Base-by-base conservation (phyloP, 176 grass and related monocot genomes). In the Ananas comosus region DNA sequence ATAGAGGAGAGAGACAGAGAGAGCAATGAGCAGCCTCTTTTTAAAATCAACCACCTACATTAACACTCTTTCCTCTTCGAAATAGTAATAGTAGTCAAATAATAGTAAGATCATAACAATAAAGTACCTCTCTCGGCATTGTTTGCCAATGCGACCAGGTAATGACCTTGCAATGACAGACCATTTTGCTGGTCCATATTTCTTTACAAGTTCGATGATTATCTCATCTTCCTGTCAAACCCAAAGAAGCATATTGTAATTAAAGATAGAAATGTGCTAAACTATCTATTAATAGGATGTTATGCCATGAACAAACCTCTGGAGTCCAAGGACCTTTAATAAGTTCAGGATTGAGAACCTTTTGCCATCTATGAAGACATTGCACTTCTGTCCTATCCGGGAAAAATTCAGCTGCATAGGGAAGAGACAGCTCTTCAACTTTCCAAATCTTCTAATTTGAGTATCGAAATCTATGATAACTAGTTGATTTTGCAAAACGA, bases 321-420 rank as follows among this genome's bases (percentile, higher is more conserved):
- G 71, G 76, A 73, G 84, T 93, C 94, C 89, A 99, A 65, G 94
- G 94, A 61, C 89, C 94, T 91, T 99, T 99, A 68, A 93, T 91
- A 80, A 93, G 89, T 75, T 99, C 90, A 50, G 94, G 94, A 67
- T 99, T 99, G 74, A 93, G 90, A 82, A 93, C 94, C 72, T 99
- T 99, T 79, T 99, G 90, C 94, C 94, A 99, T 12, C 90, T 76
- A 87, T 99, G 94, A 56, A 99, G 88, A 72, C 94, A 99, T 78
- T 99, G 94, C 67, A 99, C 94, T 73, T 99, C 87, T 73, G 94
- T 99, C 68, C 89, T 99, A 74, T 93, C 85, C 28, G 80, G 87
- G 71, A 93, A 99, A 64, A 58, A 83, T 80, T 87, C 86, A 80
- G 89, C 94, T 99, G 87, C 66, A 84, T 18, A 79, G 61, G 69